Percentiles rank a stretch among this genome's conserved stretches.
These are phyloP conservation scores for Fusarium armeniacum DNA, from an alignment of 2,329 filamentous ascomycete genomes.

Conservation along the genomic window DNA sequence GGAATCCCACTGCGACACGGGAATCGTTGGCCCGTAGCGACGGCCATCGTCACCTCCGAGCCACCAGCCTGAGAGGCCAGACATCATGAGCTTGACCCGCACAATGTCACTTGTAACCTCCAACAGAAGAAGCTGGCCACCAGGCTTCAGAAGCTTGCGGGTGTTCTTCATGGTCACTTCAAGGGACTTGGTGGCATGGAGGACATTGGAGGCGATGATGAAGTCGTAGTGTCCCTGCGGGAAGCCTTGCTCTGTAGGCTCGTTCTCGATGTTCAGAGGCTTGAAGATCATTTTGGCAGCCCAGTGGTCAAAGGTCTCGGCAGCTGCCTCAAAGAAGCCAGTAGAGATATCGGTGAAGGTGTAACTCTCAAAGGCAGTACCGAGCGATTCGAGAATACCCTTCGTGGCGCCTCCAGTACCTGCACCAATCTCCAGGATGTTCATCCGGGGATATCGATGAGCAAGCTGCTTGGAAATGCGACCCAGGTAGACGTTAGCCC, in stretches of 20 bases:
- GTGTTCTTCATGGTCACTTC: slow-evolving; percentile 34
- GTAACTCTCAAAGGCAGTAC: slow-evolving; percentile 18
- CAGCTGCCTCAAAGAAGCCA: slow-evolving; percentile 25
- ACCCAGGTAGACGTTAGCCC: slow-evolving; percentile 40
- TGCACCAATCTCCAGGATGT: slow-evolving; percentile 22
- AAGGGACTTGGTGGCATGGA: slow-evolving; percentile 50
- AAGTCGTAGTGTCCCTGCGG: slow-evolving; percentile 52
- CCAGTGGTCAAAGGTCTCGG: slow-evolving; percentile 3
- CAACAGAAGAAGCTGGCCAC: slow-evolving; percentile 46
- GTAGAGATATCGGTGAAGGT: slow-evolving; percentile 31
- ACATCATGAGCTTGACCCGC: slow-evolving; percentile 20
- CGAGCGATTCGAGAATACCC: slow-evolving; percentile 1
- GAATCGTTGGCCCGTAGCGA: slow-evolving; percentile 12
- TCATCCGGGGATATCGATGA: slow-evolving; percentile 22
- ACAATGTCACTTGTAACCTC: slow-evolving; percentile 12
- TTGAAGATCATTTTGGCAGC: slow-evolving; percentile 23
- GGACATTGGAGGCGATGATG: slow-evolving; percentile 55
- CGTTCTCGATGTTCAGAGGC: slow-evolving; percentile 13
- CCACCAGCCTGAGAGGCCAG: slow-evolving; percentile 23
- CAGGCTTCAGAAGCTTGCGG: slow-evolving; percentile 46
- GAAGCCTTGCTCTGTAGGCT: slow-evolving; percentile 50
- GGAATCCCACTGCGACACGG: neutral
- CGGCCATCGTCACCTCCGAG: slow-evolving; percentile 14
- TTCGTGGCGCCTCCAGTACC: slow-evolving; percentile 28
- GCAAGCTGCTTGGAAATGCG: slow-evolving; percentile 6